Conservation (phyloP, 2,329 filamentous ascomycete species). For the Dryadomyces sulphureus region DNA sequence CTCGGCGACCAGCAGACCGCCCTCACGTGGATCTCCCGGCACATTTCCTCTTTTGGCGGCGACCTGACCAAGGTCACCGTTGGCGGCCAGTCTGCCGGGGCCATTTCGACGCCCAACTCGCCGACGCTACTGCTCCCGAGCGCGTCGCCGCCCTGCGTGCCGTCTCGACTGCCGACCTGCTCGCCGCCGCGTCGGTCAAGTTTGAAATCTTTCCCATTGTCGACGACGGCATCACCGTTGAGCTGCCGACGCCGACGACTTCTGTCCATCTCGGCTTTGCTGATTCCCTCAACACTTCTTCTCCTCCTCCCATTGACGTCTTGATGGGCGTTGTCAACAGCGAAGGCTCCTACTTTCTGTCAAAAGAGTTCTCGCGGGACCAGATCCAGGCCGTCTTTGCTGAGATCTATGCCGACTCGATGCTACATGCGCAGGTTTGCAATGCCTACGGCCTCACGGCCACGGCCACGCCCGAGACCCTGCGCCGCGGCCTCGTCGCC, state of each 20-base stretch:
- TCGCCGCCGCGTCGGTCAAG: neutral
- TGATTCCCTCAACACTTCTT: neutral
- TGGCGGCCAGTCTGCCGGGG: constrained; percentile 21
- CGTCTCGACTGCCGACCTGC: neutral
- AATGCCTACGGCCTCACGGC: neutral
- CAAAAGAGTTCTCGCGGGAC: neutral
- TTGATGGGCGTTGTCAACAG: neutral
- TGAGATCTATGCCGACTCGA: neutral
- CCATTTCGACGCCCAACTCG: neutral
- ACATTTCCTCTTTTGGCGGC: constrained; percentile 35
- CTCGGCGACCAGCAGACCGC: constrained; percentile 32
- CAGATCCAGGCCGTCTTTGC: neutral
- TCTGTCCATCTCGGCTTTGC: neutral
- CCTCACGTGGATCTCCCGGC: constrained; percentile 34
- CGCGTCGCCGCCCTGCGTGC: neutral
- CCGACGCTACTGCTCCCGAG: neutral
- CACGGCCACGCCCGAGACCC: neutral
- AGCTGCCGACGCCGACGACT: neutral
- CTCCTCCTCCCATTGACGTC: neutral
- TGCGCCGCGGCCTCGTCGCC: neutral
- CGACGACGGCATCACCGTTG: neutral
- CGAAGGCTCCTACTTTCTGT: neutral
- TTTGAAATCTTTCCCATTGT: neutral
- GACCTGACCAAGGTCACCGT: constrained; percentile 31
- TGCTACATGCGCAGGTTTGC: neutral